Conservation (phyloP, 805 yeast genomes). For the Kuraishia hungarica region DNA sequence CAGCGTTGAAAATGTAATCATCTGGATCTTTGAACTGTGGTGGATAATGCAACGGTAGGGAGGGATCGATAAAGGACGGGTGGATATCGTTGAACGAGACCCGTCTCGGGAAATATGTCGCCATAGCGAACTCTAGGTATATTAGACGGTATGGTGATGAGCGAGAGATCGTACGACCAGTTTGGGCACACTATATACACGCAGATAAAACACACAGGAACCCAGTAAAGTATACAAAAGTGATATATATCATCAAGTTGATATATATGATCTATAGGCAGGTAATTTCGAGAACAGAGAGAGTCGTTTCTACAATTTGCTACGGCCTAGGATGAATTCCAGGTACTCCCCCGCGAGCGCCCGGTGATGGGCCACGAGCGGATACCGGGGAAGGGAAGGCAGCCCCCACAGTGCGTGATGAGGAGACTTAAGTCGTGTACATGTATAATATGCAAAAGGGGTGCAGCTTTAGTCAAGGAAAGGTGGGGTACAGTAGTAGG, state of each 20-base stretch:
- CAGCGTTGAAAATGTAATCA: conserved; percentile 4
- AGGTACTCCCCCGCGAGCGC: neutral
- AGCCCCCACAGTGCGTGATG: neutral
- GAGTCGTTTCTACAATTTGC: too few relatives aligned
- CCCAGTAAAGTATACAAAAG: neutral
- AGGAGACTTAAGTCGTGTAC: neutral
- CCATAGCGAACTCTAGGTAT: neutral
- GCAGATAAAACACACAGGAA: too few relatives aligned
- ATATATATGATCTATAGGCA: too few relatives aligned
- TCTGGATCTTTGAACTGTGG: conserved; percentile 9
- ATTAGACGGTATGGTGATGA: neutral
- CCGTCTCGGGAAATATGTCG: conserved; percentile 9
- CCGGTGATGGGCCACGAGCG: neutral
- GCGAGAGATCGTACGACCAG: neutral
- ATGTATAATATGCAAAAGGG: neutral
- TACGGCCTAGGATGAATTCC: neutral
- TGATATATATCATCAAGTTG: neutral
- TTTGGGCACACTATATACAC: neutral
- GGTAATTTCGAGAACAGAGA: too few relatives aligned
- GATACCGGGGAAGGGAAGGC: neutral
- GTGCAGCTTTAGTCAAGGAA: neutral
- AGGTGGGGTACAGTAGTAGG: neutral
- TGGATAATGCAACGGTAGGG: conserved; percentile 9
- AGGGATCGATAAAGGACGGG: conserved; percentile 19
- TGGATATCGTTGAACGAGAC: conserved; percentile 36